Percentiles rank a stretch among this genome's conserved stretches.
Evolutionary conservation across 352 stramenopile genomes (phyloP).

Genomic region (Globisporangium radiosum): DNA sequence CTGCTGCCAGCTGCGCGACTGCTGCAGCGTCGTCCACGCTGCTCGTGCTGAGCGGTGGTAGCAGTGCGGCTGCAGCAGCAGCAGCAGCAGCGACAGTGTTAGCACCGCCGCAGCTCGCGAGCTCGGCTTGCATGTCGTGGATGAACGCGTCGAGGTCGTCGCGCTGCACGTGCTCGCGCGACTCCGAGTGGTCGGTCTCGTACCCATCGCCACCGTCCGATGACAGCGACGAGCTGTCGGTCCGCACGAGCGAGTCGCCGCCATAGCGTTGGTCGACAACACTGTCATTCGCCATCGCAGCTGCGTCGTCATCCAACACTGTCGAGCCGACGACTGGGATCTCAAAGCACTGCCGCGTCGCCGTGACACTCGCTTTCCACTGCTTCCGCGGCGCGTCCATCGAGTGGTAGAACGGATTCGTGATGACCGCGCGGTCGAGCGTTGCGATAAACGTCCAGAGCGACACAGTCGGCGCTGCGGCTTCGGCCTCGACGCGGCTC

Average conservation of each 20-base stretch:
- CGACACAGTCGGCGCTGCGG: constrained; percentile 47
- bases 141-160: constrained; percentile 23
- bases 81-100: too few relatives aligned
- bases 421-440: constrained; percentile 49
- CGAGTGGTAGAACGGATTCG: constrained; percentile 71
- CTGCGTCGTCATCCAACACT: background rate
- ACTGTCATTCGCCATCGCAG: background rate
- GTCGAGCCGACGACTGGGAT: constrained; percentile 10
- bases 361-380: constrained; percentile 48
- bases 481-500: constrained; percentile 46
- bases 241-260: constrained; percentile 21
- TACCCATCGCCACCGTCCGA: constrained; percentile 15
- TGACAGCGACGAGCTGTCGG: constrained; percentile 21
- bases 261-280: background rate
- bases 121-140: constrained; percentile 14
- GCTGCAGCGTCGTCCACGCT: too few relatives aligned
- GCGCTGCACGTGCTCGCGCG: constrained; percentile 15
- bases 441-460: constrained; percentile 74
- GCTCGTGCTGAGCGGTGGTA: too few relatives aligned
- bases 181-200: constrained; percentile 20
- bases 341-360: constrained; percentile 54
- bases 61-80: too few relatives aligned
- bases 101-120: background rate
- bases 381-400: constrained; percentile 34
- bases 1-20: background rate